Evolutionary conservation across 2,329 filamentous ascomycete genomes (phyloP).

Genomic region (Xylariaceae sp.): DNA sequence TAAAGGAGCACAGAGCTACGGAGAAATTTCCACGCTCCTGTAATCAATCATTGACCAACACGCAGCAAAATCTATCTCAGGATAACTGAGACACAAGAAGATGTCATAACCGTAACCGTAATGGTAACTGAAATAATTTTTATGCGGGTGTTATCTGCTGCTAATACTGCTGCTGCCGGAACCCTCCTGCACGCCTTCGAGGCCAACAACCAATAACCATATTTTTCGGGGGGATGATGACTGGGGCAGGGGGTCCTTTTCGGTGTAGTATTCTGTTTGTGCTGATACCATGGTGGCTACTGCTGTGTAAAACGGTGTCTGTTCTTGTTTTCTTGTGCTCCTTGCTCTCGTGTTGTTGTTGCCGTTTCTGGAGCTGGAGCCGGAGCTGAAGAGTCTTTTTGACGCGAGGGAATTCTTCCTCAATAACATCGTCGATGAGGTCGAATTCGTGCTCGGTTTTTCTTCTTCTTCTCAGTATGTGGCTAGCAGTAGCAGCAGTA

Average conservation of each 20-base stretch:
- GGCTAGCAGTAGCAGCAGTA: neutral
- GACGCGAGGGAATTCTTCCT: conserved; percentile 34
- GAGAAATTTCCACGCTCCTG: no score
- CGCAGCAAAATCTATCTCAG: no score
- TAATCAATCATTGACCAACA: no score
- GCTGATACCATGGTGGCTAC: neutral
- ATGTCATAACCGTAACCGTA: no score
- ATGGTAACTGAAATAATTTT: no score
- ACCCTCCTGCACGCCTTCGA: neutral
- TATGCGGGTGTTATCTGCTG: no score
- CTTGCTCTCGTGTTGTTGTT: neutral
- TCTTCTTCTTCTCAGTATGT: neutral
- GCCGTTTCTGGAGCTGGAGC: no score
- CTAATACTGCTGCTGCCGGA: no score
- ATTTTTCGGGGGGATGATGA: conserved; percentile 34
- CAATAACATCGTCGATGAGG: conserved; percentile 32
- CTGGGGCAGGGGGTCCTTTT: conserved; percentile 11
- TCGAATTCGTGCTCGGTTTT: conserved; percentile 24
- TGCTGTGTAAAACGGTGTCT: no score
- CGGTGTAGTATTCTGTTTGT: no score
- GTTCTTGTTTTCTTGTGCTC: neutral
- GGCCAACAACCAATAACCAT: conserved; percentile 26
- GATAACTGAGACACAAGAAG: no score
- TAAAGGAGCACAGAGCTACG: no score
- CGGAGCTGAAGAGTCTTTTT: neutral